Evolutionary conservation across 306 rosid genomes (phyloP).

Genomic region (Sphenostylis stenocarpa): DNA sequence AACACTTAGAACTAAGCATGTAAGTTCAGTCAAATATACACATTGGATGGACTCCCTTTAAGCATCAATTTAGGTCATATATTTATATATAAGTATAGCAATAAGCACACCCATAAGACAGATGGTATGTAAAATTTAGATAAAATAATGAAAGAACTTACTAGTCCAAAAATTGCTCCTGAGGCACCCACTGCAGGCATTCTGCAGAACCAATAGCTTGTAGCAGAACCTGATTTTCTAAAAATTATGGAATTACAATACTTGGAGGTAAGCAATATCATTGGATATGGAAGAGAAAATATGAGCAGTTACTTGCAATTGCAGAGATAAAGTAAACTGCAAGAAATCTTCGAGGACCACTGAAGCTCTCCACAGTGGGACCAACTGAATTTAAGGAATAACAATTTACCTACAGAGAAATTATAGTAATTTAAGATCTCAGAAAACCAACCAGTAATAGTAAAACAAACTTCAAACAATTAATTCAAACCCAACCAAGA

Average conservation of each 20-base stretch:
- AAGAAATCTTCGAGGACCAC: constrained; percentile 77
- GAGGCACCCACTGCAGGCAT: constrained; percentile 91
- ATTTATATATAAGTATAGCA: background rate
- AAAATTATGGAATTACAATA: constrained; percentile 55
- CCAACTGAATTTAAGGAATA: constrained; percentile 85
- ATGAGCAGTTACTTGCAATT: constrained; percentile 76
- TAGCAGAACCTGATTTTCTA: constrained; percentile 85
- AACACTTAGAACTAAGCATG: background rate
- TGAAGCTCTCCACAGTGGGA: constrained; percentile 77
- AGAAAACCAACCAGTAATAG: constrained; percentile 22
- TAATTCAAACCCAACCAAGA: constrained; percentile 57
- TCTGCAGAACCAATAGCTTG: constrained; percentile 78
- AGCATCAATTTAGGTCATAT: background rate
- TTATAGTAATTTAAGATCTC: background rate
- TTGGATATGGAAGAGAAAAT: constrained; percentile 47
- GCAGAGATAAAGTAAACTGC: constrained; percentile 81
- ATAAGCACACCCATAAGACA: background rate
- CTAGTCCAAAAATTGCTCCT: constrained; percentile 92
- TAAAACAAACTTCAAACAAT: constrained; percentile 13
- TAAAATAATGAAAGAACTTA: constrained; percentile 42
- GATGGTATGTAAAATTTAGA: background rate
- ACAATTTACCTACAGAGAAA: constrained; percentile 67
- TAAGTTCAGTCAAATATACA: constrained; percentile 28
- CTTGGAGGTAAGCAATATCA: constrained; percentile 45
- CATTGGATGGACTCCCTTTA: background rate